A percentile compares a stretch with the other conserved stretches of the same genome.
Evolutionary conservation across 2,329 filamentous ascomycete genomes (phyloP).

Genomic region (Ophioceras dolichostomum): DNA sequence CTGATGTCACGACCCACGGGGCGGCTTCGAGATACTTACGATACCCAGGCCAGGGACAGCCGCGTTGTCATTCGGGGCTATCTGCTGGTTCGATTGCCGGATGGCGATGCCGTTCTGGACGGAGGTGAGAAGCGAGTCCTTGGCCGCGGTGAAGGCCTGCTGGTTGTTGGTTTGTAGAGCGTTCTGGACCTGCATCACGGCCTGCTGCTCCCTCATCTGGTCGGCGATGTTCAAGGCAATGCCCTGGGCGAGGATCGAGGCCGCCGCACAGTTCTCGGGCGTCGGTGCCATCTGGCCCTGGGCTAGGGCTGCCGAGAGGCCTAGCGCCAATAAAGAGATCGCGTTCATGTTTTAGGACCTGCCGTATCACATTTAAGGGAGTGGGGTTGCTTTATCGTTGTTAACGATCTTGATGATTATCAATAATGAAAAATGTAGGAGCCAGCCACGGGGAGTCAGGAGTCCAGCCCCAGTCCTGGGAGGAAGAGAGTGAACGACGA

Average conservation of each 20-base stretch:
- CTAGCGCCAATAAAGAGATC: too few relatives aligned
- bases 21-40: constrained; percentile 2
- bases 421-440: too few relatives aligned
- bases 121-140: constrained; percentile 8
- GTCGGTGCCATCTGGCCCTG: neutral
- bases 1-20: neutral
- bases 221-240: constrained; percentile 12
- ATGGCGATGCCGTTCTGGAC: constrained; percentile 12
- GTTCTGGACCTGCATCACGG: constrained; percentile 6
- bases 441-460: too few relatives aligned
- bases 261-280: constrained; percentile 6
- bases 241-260: constrained; percentile 10
- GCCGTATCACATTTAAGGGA: too few relatives aligned
- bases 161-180: constrained; percentile 5
- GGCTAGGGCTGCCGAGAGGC: too few relatives aligned
- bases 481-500: too few relatives aligned
- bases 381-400: too few relatives aligned
- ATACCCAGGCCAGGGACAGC: constrained; percentile 8
- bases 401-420: too few relatives aligned
- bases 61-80: constrained; percentile 6
- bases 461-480: too few relatives aligned
- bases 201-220: constrained; percentile 11
- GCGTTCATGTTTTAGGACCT: too few relatives aligned
- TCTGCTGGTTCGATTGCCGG: constrained; percentile 11
- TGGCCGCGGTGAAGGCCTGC: constrained; percentile 6